Evolutionary conservation across 352 stramenopile species (phyloP), one percentile per base, ranked within the genome.

Genomic region (Globisporangium mamillatum): DNA sequence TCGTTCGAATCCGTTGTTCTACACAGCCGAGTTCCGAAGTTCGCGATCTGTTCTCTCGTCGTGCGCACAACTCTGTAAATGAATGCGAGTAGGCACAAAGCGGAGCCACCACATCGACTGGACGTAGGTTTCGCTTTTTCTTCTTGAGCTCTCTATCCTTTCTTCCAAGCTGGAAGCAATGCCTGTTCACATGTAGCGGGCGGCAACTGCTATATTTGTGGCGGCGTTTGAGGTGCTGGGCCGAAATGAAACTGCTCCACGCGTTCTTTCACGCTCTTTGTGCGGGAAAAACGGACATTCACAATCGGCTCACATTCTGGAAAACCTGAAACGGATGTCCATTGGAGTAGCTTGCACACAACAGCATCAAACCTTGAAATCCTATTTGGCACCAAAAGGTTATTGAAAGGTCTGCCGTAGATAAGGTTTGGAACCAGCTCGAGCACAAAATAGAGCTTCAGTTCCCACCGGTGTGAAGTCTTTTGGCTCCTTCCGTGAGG

Each of bases 41-140:
- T 62, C 48, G 14, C 60, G 25, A 24, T 46, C 29, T 32, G 20
- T 46, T 66, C 41, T 66, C 18, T 29, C 24, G 36, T 16, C 2
- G 48, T 46, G 38, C 38, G 29, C 38, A n/a, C 60, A 46, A 58
- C 25, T 66, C 24, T 52, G 60, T 44, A 38, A 66, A 66, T 66
- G 60, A 66, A 27, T 8, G 20, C 18, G 24, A 58, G 6, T 7
- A 48, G 44, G 18, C 60, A 27, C 60, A 34, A 29, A 29, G 29
- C 9, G n/a, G 25, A 9, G 24, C 3, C 24, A 41, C 46, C 44
- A 25, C 6, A 14, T 58, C 41, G 44, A 16, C 24, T 66, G 9
- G 27, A 22, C 48, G 60, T 66, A 56, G 9, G 48, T 66, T 66
- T 66, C 60, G 36, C 16, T 66, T 65, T 66, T 41, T 16, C 12